A percentile compares a stretch with the other conserved stretches of the same genome.
These are phyloP conservation scores for Polygonum maritimum DNA, from an alignment of 148 eudicot species.

Conservation along the genomic window DNA sequence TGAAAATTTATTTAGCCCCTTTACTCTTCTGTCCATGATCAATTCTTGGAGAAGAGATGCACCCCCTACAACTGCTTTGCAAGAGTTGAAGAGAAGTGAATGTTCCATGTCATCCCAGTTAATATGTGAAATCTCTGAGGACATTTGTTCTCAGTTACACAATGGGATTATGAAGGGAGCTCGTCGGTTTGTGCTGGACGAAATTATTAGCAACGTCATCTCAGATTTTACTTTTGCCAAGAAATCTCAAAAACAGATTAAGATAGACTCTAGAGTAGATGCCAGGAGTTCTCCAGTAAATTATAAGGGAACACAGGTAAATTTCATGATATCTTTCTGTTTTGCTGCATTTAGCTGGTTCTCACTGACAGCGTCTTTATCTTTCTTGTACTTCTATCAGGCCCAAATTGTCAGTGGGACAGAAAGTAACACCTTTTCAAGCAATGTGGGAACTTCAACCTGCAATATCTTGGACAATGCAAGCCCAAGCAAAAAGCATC, in stretches of 20 bases:
- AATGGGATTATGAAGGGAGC: conserved; percentile 71
- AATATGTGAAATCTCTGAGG: conserved; percentile 51
- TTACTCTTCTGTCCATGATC: conserved; percentile 39
- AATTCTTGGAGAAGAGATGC: conserved; percentile 38
- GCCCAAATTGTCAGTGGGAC: conserved; percentile 17
- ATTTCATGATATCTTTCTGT: neutral
- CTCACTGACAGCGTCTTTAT: conserved; percentile 6
- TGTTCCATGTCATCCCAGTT: conserved; percentile 16
- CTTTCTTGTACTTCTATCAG: conserved; percentile 21
- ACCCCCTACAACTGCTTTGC: conserved; percentile 16
- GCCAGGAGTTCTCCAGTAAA: conserved; percentile 19
- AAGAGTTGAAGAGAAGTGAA: conserved; percentile 18
- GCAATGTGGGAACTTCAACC: conserved; percentile 21
- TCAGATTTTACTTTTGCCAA: conserved; percentile 43
- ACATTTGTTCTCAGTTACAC: conserved; percentile 71
- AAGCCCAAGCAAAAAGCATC: conserved; percentile 11
- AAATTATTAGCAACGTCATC: conserved; percentile 60
- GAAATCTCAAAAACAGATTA: conserved; percentile 43
- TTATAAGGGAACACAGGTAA: conserved; percentile 30
- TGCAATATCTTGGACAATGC: conserved; percentile 16
- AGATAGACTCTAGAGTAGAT: conserved; percentile 24
- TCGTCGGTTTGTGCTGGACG: conserved; percentile 67
- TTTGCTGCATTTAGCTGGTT: conserved; percentile 6
- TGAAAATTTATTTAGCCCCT: conserved; percentile 36
- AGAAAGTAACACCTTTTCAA: conserved; percentile 18